Evolutionary conservation across 1,284 basidiomycete species (phyloP), one percentile per base, ranked within the genome.

Genomic region (Rhizoctonia solani): DNA sequence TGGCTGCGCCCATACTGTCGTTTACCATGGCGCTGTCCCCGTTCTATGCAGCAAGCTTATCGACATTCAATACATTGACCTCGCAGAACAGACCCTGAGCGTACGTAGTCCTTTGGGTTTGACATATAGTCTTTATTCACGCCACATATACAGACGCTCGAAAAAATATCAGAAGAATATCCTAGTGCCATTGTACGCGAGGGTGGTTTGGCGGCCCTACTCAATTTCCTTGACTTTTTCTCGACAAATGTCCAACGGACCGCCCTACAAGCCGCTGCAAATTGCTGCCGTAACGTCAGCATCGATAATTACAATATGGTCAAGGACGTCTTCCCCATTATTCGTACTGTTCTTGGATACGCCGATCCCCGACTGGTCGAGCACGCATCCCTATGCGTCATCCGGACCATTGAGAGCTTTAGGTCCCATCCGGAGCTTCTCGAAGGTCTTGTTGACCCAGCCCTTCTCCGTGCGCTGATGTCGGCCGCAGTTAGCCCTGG

Each of bases 161-260:
- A 97, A 79, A 98, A 98, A 80, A 95, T 98, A 49, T 95, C 94
- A 1, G 92, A 95, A 76, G 95, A 97, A 77, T 93, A 94, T 73
- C 95, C 95, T 0, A 91, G 90, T 69, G 87, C 94, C 11, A 96
- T 98, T 72, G 93, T 97, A 19, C 88, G 93, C 56, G 95, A 97
- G 79, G 93, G 92, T 58, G 95, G 95, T 42, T 83, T 98, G 19
- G 86, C 90, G 23, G 95, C 95, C 19, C 81, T 98, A 34, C 85
- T 98, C 72, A 93, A 92, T 75, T 97, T 90, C 78, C 87, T 98
- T 71, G 95, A 97, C 75, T 98, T 98, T 80, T 97, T 98, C 79
- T 95, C 93, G 11, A 97, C 95, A 72, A 92, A 94, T 52, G 94
- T 97, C 6, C 95, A 98, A 76, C 86, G 95, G 63, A 97, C 93